Conservation (phyloP, 495 filamentous ascomycete species). For the Platismatia glauca region DNA sequence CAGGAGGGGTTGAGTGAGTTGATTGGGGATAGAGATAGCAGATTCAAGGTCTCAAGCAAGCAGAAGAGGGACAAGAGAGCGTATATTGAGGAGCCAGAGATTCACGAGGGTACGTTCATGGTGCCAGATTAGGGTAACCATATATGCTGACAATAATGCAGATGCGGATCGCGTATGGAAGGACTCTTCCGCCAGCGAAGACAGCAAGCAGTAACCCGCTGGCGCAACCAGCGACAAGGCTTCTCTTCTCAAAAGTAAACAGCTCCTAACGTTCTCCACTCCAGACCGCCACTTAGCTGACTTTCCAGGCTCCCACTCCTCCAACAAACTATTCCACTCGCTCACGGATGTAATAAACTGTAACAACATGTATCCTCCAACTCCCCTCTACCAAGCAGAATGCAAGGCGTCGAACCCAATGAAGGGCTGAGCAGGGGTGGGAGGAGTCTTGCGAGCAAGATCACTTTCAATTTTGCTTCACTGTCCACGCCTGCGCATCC, state of each 20-base stretch:
- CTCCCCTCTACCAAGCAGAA: slow-evolving; percentile 16
- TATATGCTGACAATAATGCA: slow-evolving; percentile 12
- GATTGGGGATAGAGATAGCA: slow-evolving; percentile 55
- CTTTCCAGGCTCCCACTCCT: background rate
- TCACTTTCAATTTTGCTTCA: slow-evolving; percentile 52
- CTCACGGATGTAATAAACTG: background rate
- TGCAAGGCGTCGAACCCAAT: slow-evolving; percentile 21
- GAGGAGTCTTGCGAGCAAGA: slow-evolving; percentile 12
- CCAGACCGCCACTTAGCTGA: background rate
- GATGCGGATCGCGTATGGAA: slow-evolving; percentile 46
- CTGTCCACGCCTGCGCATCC: slow-evolving; percentile 56
- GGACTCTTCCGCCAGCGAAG: background rate
- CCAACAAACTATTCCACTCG: background rate
- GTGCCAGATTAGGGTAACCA: background rate
- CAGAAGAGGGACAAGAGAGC: slow-evolving; percentile 56
- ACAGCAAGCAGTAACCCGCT: background rate
- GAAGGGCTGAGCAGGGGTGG: slow-evolving; percentile 18
- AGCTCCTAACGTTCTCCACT: background rate
- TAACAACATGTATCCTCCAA: slow-evolving; percentile 14
- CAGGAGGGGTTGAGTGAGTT: slow-evolving; percentile 49
- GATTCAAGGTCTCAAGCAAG: slow-evolving; percentile 52
- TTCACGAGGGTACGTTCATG: slow-evolving; percentile 45
- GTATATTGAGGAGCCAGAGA: slow-evolving; percentile 46
- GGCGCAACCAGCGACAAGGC: background rate
- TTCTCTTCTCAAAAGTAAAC: slow-evolving; percentile 3